These are phyloP conservation scores for Colletotrichum camelliae DNA, from an alignment of 2,329 filamentous ascomycete species.

Conservation along the genomic window DNA sequence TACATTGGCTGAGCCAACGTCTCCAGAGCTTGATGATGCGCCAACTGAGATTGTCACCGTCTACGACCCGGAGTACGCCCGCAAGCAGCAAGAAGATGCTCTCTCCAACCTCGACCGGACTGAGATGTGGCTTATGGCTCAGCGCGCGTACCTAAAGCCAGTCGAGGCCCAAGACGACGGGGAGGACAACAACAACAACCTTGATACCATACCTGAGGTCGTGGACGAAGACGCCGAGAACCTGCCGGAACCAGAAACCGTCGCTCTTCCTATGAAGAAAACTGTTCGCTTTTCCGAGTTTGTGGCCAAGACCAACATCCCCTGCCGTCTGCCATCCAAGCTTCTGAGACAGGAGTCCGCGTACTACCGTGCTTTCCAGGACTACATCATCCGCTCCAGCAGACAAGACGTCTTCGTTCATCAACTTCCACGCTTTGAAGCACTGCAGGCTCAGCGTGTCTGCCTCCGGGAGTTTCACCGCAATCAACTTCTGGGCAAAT, in stretches of 20 bases:
- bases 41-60: slow-evolving; percentile 71
- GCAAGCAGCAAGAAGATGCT: slow-evolving; percentile 73
- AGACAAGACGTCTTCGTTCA: slow-evolving; percentile 82
- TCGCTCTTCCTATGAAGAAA: slow-evolving; percentile 62
- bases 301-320: slow-evolving; percentile 48
- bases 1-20: slow-evolving; percentile 38
- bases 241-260: slow-evolving; percentile 31
- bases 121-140: slow-evolving; percentile 83
- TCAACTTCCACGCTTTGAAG: slow-evolving; percentile 84
- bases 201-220: slow-evolving; percentile 41
- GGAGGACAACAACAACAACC: slow-evolving; percentile 10
- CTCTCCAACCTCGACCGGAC: slow-evolving; percentile 83
- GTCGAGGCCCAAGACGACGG: slow-evolving; percentile 55
- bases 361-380: slow-evolving; percentile 88
- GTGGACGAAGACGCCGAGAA: slow-evolving; percentile 34
- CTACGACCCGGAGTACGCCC: slow-evolving; percentile 77
- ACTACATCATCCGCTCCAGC: slow-evolving; percentile 70
- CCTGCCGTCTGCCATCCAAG: slow-evolving; percentile 57
- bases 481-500: slow-evolving; percentile 84
- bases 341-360: slow-evolving; percentile 70
- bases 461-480: slow-evolving; percentile 76
- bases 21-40: slow-evolving; percentile 59
- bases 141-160: slow-evolving; percentile 77
- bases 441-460: slow-evolving; percentile 82
- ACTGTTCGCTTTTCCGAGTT: slow-evolving; percentile 75